A percentile compares a stretch with the other conserved stretches of the same genome.
Evolutionary conservation across 495 filamentous ascomycete species (phyloP).

Genomic region (Cryomyces minteri): DNA sequence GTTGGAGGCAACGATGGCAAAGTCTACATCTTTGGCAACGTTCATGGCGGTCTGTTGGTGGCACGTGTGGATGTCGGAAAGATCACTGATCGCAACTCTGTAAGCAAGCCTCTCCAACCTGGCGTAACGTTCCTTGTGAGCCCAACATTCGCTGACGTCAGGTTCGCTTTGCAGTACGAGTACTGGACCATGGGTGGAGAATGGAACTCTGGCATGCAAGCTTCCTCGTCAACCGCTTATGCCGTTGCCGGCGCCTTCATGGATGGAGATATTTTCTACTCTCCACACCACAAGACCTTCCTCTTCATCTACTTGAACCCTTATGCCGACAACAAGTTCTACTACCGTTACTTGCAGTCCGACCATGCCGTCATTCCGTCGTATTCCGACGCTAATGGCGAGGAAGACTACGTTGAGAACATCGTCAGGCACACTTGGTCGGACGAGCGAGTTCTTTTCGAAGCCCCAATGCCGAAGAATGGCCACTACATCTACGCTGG

Average conservation of each 20-base stretch:
- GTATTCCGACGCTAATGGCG: slow-evolving; percentile 8
- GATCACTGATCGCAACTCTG: not conserved
- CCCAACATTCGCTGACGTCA: too few relatives aligned
- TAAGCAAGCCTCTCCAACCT: not conserved
- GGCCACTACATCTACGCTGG: not conserved
- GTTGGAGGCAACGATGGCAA: slow-evolving; percentile 16
- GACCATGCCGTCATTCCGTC: slow-evolving; percentile 13
- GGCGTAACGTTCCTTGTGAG: not conserved
- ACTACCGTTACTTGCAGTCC: slow-evolving; percentile 18
- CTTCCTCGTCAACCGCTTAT: slow-evolving; percentile 2
- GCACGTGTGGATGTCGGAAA: slow-evolving; percentile 7
- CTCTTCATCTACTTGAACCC: slow-evolving; percentile 17
- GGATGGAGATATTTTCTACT: slow-evolving; percentile 20
- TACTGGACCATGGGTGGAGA: not conserved
- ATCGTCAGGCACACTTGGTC: not conserved
- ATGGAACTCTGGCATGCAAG: not conserved
- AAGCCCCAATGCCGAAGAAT: not conserved
- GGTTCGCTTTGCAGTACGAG: not conserved
- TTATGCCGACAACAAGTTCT: slow-evolving; percentile 20
- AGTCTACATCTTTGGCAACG: slow-evolving; percentile 17
- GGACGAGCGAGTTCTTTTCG: not conserved
- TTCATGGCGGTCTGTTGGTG: slow-evolving; percentile 12
- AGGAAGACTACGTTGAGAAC: slow-evolving; percentile 4
- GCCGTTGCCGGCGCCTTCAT: slow-evolving; percentile 15
- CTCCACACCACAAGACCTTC: slow-evolving; percentile 18